These are phyloP conservation scores for Scytalidium lignicola DNA, from an alignment of 2,329 filamentous ascomycete species.

Conservation along the genomic window DNA sequence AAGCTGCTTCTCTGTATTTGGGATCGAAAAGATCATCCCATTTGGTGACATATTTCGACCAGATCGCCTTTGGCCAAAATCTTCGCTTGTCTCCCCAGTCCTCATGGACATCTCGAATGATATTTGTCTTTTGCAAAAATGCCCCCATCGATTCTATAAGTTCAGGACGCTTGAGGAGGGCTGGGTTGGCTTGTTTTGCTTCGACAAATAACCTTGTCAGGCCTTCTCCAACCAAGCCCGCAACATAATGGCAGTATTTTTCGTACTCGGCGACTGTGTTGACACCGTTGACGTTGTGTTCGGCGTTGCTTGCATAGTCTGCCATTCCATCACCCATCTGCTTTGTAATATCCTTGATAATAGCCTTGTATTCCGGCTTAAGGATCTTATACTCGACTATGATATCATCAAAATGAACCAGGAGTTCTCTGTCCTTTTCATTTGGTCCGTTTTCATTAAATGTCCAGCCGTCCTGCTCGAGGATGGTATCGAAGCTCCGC, in stretches of 20 bases:
- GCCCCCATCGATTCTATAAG: slow-evolving; percentile 95
- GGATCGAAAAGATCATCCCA: slow-evolving; percentile 89
- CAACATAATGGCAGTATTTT: slow-evolving; percentile 96
- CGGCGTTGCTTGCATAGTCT: slow-evolving; percentile 82
- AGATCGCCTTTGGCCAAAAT: slow-evolving; percentile 95
- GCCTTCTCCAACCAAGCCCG: slow-evolving; percentile 95
- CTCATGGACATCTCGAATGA: slow-evolving; percentile 91
- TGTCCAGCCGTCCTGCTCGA: slow-evolving; percentile 85
- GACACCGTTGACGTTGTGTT: slow-evolving; percentile 74
- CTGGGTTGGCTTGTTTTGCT: slow-evolving; percentile 79
- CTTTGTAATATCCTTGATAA: slow-evolving; percentile 87
- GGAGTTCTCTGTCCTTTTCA: slow-evolving; percentile 89
- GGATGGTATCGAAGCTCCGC: slow-evolving; percentile 71
- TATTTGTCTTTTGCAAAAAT: slow-evolving; percentile 97
- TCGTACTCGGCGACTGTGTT: slow-evolving; percentile 86
- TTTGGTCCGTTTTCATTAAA: slow-evolving; percentile 80
- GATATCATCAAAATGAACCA: slow-evolving; percentile 88
- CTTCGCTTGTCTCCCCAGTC: slow-evolving; percentile 81
- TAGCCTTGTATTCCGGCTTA: slow-evolving; percentile 75
- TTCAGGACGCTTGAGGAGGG: slow-evolving; percentile 69
- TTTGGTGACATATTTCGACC: slow-evolving; percentile 87
- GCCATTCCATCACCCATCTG: slow-evolving; percentile 99
- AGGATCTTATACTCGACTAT: slow-evolving; percentile 82
- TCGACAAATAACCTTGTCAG: slow-evolving; percentile 86
- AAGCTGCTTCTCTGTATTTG: slow-evolving; percentile 68